Conservation (phyloP, 805 yeast genomes). For the Debaryomyces tyrocola region DNA sequence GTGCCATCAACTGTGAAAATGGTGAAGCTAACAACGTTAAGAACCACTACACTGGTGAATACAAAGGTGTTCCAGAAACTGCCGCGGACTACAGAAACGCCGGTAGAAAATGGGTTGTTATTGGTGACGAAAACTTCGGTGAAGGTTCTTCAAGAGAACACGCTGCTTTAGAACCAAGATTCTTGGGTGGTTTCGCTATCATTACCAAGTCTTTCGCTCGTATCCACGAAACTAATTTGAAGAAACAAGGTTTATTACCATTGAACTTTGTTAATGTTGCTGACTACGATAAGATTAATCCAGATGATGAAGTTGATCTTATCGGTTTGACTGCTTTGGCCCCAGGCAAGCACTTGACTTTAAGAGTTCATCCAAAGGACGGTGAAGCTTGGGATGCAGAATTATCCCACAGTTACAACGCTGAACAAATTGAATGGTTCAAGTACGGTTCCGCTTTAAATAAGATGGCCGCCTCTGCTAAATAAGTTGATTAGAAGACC, state of each 20-base stretch:
- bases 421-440: constrained; percentile 98
- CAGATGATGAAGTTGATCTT: constrained; percentile 86
- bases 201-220: constrained; percentile 97
- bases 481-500: background rate
- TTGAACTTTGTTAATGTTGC: constrained; percentile 86
- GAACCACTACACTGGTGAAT: constrained; percentile 89
- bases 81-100: constrained; percentile 92
- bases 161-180: constrained; percentile 99
- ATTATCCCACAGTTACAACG: constrained; percentile 94
- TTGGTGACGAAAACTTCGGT: constrained; percentile 98
- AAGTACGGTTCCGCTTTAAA: constrained; percentile 98
- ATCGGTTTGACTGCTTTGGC: constrained; percentile 81
- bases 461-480: constrained; percentile 65
- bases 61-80: constrained; percentile 95
- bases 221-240: constrained; percentile 98
- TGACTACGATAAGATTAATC: constrained; percentile 92
- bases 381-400: constrained; percentile 78
- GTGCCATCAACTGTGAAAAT: constrained; percentile 97
- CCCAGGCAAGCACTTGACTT: constrained; percentile 86
- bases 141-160: constrained; percentile 99
- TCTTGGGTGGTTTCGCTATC: constrained; percentile 97
- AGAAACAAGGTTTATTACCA: constrained; percentile 98
- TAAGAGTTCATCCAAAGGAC: constrained; percentile 71
- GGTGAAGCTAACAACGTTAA: constrained; percentile 88
- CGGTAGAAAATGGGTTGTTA: constrained; percentile 93